A percentile compares a stretch with the other conserved stretches of the same genome.
Evolutionary conservation across 2,329 filamentous ascomycete genomes (phyloP).

Genomic region (Cryphonectria parasitica): DNA sequence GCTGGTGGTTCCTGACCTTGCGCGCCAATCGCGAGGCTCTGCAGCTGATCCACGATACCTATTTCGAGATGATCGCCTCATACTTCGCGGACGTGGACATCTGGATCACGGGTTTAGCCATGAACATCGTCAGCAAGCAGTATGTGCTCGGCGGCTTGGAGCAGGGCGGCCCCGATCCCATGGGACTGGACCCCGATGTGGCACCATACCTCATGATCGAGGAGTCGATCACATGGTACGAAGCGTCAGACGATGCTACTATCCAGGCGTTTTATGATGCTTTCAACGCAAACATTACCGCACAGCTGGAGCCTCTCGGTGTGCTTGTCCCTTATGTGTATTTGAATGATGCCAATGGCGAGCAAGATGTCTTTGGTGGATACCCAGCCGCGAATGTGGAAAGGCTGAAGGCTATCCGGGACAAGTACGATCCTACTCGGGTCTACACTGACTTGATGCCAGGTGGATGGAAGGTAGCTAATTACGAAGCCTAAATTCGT

Average conservation of each 20-base stretch:
- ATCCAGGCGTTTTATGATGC: slow-evolving; percentile 8
- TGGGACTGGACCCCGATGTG: slow-evolving; percentile 3
- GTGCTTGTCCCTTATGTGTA: slow-evolving; percentile 12
- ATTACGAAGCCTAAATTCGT: neutral
- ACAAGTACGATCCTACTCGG: slow-evolving; percentile 22
- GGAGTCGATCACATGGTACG: slow-evolving; percentile 10
- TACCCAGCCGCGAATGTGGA: slow-evolving; percentile 15
- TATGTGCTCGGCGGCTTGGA: neutral
- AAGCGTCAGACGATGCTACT: slow-evolving; percentile 9
- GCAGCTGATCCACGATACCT: slow-evolving; percentile 18
- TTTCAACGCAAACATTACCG: slow-evolving; percentile 15
- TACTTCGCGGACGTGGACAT: slow-evolving; percentile 12
- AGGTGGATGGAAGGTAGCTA: slow-evolving; percentile 19
- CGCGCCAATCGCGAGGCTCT: slow-evolving; percentile 16
- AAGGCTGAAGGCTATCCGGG: slow-evolving; percentile 17
- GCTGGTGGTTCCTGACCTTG: slow-evolving; percentile 10
- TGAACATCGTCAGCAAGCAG: slow-evolving; percentile 14
- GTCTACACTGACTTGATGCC: slow-evolving; percentile 23
- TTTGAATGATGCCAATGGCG: slow-evolving; percentile 14
- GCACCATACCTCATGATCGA: slow-evolving; percentile 13
- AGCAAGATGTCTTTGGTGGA: slow-evolving; percentile 12
- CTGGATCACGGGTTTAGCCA: slow-evolving; percentile 13
- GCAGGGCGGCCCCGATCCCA: neutral
- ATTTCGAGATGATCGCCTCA: slow-evolving; percentile 10
- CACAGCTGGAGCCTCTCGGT: slow-evolving; percentile 4